A percentile compares a stretch with the other conserved stretches of the same genome.
Conservation (phyloP, 148 eudicot genomes). For the Rheum nobile region DNA sequence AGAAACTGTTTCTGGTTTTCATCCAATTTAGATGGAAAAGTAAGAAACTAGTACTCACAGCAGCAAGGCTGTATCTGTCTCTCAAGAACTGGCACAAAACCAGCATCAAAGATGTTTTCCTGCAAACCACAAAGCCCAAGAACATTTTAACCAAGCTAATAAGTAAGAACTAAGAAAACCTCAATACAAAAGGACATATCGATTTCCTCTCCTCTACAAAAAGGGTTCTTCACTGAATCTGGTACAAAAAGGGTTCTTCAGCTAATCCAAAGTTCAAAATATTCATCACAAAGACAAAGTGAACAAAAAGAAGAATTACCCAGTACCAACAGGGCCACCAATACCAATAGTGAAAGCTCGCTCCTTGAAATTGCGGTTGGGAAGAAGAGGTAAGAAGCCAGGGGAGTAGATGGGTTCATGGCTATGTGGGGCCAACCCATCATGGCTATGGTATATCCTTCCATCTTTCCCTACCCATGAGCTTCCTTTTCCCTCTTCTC, state of each 20-base stretch:
- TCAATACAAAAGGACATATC: not conserved
- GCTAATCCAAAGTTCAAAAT: no score
- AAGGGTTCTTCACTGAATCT: no score
- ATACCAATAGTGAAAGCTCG: conserved; percentile 95
- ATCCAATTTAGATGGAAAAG: not conserved
- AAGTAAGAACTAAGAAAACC: not conserved
- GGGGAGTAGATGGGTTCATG: conserved; percentile 96
- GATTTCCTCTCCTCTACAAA: not conserved
- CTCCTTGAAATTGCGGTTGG: conserved; percentile 56
- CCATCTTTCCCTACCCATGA: conserved; percentile 68
- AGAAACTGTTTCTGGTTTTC: not conserved
- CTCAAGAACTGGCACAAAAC: conserved; percentile 70
- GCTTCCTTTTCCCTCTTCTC: conserved; percentile 15
- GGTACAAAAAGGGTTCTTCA: no score
- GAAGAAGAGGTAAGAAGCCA: conserved; percentile 64
- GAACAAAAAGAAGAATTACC: conserved; percentile 23
- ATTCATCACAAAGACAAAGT: not conserved
- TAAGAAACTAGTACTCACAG: conserved; percentile 37
- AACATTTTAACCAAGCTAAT: not conserved
- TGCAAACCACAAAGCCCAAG: conserved; percentile 15
- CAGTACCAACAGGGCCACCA: conserved; percentile 99
- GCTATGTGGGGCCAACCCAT: conserved; percentile 93
- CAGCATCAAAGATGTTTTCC: conserved; percentile 92
- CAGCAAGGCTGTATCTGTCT: conserved; percentile 94
- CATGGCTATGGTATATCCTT: conserved; percentile 89